A percentile compares a stretch with the other conserved stretches of the same genome.
Evolutionary conservation across 805 yeast species (phyloP).

Genomic region (Metschnikowia sp.): DNA sequence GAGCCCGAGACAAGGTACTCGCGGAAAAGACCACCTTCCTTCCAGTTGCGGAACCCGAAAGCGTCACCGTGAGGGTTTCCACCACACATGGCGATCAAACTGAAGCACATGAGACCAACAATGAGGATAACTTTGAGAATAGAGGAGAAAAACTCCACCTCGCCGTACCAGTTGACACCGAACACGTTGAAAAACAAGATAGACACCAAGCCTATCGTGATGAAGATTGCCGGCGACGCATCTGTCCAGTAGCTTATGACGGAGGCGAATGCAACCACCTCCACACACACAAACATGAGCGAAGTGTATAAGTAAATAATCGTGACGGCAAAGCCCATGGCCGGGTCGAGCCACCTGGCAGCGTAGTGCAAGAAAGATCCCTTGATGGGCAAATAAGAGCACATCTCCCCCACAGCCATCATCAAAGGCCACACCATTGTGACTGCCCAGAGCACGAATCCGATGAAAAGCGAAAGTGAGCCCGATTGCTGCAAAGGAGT

Average conservation of each 20-base stretch:
- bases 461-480: constrained; percentile 32
- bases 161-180: constrained; percentile 22
- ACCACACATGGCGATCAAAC: constrained; percentile 37
- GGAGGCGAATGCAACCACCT: constrained; percentile 31
- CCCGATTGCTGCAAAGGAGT: constrained; percentile 32
- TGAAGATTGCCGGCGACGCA: constrained; percentile 31
- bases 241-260: constrained; percentile 31
- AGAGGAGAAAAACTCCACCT: constrained; percentile 22
- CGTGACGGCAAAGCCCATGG: constrained; percentile 33
- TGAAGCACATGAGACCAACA: constrained; percentile 37
- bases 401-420: constrained; percentile 38
- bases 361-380: constrained; percentile 34
- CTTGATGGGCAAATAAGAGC: constrained; percentile 33
- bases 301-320: constrained; percentile 33
- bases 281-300: constrained; percentile 33
- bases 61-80: constrained; percentile 35
- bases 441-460: constrained; percentile 28
- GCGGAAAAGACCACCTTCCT: constrained; percentile 31
- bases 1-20: constrained; percentile 38
- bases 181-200: constrained; percentile 28
- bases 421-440: constrained; percentile 34
- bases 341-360: constrained; percentile 36
- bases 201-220: constrained; percentile 27
- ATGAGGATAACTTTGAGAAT: constrained; percentile 22
- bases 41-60: constrained; percentile 35